Evolutionary conservation across 108 stramenopile species (phyloP).

Genomic region (Cyclotella distinguenda): DNA sequence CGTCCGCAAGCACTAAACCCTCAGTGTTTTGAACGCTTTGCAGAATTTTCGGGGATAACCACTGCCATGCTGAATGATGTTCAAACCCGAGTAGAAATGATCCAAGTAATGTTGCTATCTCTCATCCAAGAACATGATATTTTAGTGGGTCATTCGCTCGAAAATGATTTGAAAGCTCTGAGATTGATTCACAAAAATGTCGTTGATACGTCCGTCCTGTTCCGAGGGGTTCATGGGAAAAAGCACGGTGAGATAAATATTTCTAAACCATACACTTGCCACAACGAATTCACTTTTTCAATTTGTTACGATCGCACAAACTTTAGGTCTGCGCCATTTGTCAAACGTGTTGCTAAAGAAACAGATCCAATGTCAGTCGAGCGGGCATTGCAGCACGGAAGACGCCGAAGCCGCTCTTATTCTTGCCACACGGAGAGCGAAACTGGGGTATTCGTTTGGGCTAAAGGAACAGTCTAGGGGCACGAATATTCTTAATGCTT

Average conservation of each 20-base stretch:
- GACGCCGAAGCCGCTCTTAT: constrained; percentile 75
- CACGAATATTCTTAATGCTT: constrained; percentile 27
- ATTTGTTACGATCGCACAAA: not conserved
- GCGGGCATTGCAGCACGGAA: constrained; percentile 77
- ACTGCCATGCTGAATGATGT: constrained; percentile 64
- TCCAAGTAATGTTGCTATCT: too few species aligned
- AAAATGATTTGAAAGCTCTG: constrained; percentile 87
- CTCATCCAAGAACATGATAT: constrained; percentile 69
- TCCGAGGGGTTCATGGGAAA: constrained; percentile 56
- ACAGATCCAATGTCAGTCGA: constrained; percentile 55
- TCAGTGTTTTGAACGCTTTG: constrained; percentile 1
- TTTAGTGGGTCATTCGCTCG: constrained; percentile 90
- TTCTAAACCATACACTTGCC: too few species aligned
- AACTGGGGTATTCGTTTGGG: constrained; percentile 54
- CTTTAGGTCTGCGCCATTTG: constrained; percentile 64
- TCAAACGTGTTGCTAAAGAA: constrained; percentile 53
- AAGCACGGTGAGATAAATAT: constrained; percentile 53
- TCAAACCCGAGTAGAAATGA: too few species aligned
- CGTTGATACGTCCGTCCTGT: constrained; percentile 86
- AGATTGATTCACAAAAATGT: constrained; percentile 67
- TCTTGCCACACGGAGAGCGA: constrained; percentile 67
- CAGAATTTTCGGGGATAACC: constrained; percentile 75
- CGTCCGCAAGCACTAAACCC: not conserved
- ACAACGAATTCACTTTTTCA: not conserved
- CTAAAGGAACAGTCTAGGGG: constrained; percentile 41